Conservation (phyloP, 2,329 filamentous ascomycete genomes). For the Colletotrichum liriopes region DNA sequence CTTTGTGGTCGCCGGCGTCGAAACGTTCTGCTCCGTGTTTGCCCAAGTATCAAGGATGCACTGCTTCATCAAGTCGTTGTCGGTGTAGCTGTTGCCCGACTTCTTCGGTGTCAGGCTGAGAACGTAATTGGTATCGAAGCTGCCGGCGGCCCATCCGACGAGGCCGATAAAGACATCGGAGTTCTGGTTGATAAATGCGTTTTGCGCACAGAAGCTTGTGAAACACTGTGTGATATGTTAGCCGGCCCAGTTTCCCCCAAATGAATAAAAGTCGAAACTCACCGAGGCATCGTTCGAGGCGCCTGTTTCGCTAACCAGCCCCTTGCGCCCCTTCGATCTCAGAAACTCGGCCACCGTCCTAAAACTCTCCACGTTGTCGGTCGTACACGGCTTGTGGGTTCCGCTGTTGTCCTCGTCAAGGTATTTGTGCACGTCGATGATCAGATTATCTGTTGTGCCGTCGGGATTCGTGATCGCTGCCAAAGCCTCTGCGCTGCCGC, state of each 20-base stretch:
- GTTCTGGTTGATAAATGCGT: conserved; percentile 62
- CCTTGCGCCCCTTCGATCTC: conserved; percentile 62
- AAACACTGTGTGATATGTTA: conserved; percentile 54
- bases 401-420: conserved; percentile 72
- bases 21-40: conserved; percentile 31
- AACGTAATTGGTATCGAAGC: conserved; percentile 59
- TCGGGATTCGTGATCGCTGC: conserved; percentile 71
- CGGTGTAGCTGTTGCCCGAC: conserved; percentile 50
- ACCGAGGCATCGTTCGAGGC: conserved; percentile 60
- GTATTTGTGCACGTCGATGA: conserved; percentile 75
- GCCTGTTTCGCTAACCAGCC: conserved; percentile 68
- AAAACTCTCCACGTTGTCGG: conserved; percentile 67
- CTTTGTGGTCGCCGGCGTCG: neutral
- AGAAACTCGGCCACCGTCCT: conserved; percentile 63
- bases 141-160: conserved; percentile 63
- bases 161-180: conserved; percentile 64
- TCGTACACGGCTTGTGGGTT: conserved; percentile 66
- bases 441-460: conserved; percentile 68
- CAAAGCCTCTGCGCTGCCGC: conserved; percentile 67
- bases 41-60: conserved; percentile 55
- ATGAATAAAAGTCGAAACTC: conserved; percentile 41
- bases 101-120: conserved; percentile 60
- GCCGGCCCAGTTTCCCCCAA: neutral
- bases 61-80: conserved; percentile 60
- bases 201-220: conserved; percentile 62